A percentile compares a stretch with the other conserved stretches of the same genome.
Conservation (phyloP, 768 basidiomycete genomes). For the Cyathus striatus region DNA sequence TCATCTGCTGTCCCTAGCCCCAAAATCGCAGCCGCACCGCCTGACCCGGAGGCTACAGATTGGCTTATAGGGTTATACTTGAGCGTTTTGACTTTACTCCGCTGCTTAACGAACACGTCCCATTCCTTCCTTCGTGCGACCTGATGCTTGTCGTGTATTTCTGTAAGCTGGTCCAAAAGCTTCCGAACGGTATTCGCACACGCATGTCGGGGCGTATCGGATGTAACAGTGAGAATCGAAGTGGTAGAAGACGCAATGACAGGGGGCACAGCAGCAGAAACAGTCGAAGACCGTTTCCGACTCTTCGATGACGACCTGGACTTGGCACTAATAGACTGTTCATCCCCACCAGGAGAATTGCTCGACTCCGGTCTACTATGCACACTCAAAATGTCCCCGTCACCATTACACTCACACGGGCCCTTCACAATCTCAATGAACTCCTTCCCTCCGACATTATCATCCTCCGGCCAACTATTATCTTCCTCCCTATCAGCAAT, state of each 20-base stretch:
- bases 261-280: constrained; percentile 13
- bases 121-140: constrained; percentile 67
- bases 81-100: constrained; percentile 40
- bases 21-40: constrained; percentile 59
- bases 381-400: constrained; percentile 14
- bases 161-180: constrained; percentile 72
- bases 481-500: constrained; percentile 81
- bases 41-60: constrained; percentile 17
- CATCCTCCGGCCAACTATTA: constrained; percentile 72
- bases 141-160: constrained; percentile 81
- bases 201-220: constrained; percentile 65
- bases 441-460: constrained; percentile 31
- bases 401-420: constrained; percentile 39
- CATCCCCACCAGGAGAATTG: constrained; percentile 9
- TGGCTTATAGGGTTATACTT: constrained; percentile 22
- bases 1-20: constrained; percentile 60
- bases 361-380: constrained; percentile 8
- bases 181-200: constrained; percentile 70
- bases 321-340: constrained; percentile 25
- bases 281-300: constrained; percentile 38
- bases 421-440: constrained; percentile 42
- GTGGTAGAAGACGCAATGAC: constrained; percentile 27
- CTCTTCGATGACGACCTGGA: constrained; percentile 50
- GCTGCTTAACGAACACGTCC: constrained; percentile 80
- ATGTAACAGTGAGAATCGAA: constrained; percentile 55